Percentiles rank a stretch among this genome's conserved stretches.
These are phyloP conservation scores for Begonia loranthoides DNA, from an alignment of 306 rosid genomes.

Conservation along the genomic window DNA sequence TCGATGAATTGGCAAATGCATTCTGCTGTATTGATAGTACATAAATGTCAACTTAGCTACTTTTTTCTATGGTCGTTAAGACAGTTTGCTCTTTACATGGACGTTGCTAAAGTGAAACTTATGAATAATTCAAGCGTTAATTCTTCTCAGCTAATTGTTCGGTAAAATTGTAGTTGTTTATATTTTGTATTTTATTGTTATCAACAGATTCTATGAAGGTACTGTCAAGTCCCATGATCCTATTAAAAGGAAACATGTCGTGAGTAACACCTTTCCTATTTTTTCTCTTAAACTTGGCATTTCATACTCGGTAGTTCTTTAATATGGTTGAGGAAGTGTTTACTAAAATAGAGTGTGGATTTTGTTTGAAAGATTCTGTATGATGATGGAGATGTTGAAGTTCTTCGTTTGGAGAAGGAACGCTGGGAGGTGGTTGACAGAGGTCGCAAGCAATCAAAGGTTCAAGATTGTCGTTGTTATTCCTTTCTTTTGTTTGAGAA, in stretches of 20 bases:
- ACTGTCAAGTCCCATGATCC: constrained; percentile 76
- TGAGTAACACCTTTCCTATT: constrained; percentile 30
- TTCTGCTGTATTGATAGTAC: no score
- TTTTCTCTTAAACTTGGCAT: constrained; percentile 9
- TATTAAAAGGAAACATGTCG: constrained; percentile 81
- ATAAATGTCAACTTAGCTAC: no score
- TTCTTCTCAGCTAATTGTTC: no score
- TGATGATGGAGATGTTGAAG: constrained; percentile 56
- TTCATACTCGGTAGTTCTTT: neutral
- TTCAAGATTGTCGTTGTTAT: constrained; percentile 7
- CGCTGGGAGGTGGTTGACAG: constrained; percentile 45
- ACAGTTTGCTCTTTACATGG: neutral
- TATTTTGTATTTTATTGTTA: constrained; percentile 15
- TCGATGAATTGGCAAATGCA: no score
- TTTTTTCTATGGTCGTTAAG: neutral
- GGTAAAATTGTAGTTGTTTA: neutral
- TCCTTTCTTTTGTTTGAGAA: constrained; percentile 14
- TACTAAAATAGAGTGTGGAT: neutral
- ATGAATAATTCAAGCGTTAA: no score
- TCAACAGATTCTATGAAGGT: constrained; percentile 77
- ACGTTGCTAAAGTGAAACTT: no score
- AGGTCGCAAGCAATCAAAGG: constrained; percentile 41
- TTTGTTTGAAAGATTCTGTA: constrained; percentile 47
- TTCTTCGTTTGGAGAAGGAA: constrained; percentile 42
- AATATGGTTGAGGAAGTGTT: no score